Evolutionary conservation across 208 protist species (phyloP).

Genomic region (Wallacemonas rigidus): DNA sequence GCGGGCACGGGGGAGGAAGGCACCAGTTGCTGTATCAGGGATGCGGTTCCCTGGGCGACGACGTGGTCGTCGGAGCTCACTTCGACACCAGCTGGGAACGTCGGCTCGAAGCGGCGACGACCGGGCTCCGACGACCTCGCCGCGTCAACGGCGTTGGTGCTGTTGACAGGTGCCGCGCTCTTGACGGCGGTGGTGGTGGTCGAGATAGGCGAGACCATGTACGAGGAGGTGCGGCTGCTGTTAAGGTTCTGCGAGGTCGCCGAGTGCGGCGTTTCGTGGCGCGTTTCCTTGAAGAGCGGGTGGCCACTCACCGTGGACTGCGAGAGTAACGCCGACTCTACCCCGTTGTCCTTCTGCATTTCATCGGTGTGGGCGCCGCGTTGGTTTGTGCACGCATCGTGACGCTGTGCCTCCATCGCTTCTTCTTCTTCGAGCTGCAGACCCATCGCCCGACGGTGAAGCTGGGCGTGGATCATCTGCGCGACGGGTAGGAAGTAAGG

Average conservation of each 20-base stretch:
- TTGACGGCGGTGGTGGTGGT: not conserved
- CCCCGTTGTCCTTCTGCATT: constrained; percentile 20
- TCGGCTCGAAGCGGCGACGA: constrained; percentile 1
- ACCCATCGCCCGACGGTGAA: constrained; percentile 56
- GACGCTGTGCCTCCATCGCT: not conserved
- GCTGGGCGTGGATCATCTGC: constrained; percentile 69
- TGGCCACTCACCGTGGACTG: not conserved
- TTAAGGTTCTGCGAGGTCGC: not conserved
- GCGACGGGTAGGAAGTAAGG: constrained; percentile 62
- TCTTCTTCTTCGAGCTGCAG: constrained; percentile 18
- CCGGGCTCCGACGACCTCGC: not conserved
- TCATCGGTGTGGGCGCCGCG: too few relatives aligned
- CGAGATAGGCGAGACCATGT: not conserved
- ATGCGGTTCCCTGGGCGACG: not conserved
- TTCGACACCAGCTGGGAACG: not conserved
- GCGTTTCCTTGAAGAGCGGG: not conserved
- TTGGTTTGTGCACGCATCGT: not conserved
- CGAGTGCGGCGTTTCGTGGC: not conserved
- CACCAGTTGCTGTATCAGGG: not conserved
- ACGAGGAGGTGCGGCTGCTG: not conserved
- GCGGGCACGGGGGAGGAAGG: not conserved
- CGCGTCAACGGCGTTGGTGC: not conserved
- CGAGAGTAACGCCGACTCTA: constrained; percentile 6
- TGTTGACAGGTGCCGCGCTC: not conserved
- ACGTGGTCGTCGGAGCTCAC: not conserved